A percentile compares a stretch with the other conserved stretches of the same genome.
Evolutionary conservation across 1,139 yeast genomes (phyloP).

Genomic region (Pichia cactophila): DNA sequence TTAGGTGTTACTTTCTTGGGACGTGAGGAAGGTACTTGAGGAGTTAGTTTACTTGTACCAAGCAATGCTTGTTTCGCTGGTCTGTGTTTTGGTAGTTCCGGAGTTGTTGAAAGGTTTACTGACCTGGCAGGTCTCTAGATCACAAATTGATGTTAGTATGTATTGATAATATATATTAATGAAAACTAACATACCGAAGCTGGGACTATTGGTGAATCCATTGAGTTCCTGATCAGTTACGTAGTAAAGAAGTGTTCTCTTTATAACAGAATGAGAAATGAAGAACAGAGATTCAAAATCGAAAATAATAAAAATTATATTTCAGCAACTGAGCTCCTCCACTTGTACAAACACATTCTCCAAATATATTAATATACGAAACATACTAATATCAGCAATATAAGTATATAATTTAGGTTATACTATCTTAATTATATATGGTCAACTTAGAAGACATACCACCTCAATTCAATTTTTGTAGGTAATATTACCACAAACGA

Average conservation of each 20-base stretch:
- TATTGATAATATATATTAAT: background rate
- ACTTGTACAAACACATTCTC: no score
- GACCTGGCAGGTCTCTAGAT: slow-evolving; percentile 7
- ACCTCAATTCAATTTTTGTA: no score
- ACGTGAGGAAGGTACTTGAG: slow-evolving; percentile 5
- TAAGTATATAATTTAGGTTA: no score
- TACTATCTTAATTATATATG: no score
- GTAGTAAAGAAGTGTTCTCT: no score
- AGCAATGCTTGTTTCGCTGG: background rate
- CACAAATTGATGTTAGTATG: slow-evolving; percentile 2
- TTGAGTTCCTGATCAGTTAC: background rate
- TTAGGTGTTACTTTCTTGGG: background rate
- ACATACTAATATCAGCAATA: no score
- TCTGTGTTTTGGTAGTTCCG: slow-evolving; percentile 51
- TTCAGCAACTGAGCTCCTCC: no score
- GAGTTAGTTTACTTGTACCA: background rate
- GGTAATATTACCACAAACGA: no score
- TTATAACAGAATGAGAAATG: background rate
- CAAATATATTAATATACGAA: no score
- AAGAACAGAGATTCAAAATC: no score
- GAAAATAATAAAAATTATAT: no score
- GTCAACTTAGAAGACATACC: no score
- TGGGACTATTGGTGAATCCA: slow-evolving; percentile 17
- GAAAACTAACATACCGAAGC: slow-evolving; percentile 9
- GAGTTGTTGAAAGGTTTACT: slow-evolving; percentile 32